Evolutionary conservation across 768 basidiomycete genomes (phyloP), one percentile per base, ranked within the genome.

Genomic region (Dendrothele bispora): DNA sequence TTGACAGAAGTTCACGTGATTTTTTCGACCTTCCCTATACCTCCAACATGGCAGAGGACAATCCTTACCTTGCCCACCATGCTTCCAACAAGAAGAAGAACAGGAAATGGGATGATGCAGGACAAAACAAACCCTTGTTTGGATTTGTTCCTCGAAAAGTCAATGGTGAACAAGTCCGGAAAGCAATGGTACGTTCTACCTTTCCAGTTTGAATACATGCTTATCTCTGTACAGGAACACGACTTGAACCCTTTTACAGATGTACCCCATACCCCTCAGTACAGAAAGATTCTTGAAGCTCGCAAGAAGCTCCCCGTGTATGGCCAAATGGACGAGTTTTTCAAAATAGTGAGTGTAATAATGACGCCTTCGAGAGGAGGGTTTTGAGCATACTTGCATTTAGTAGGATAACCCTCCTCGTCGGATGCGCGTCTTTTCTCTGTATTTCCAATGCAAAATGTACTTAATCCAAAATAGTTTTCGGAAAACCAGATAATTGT

Each of bases 251-350:
- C 95, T 1, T 98, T 98, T 71, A 97, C 90, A 4, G 86, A 86
- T 49, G 66, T 62, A 50, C 88, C 91, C 0, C 86, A 86, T 62
- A 81, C 91, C 0, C 61, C 79, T 3, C 80, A 86, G 53, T 98
- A 97, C 73, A 82, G 73, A 66, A 92, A 89, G 70, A 95, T 98
- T 48, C 65, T 98, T 20, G 85, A 86, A 58, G 68, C 76, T 10
- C 82, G 97, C 48, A 92, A 86, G 72, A 89, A 90, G 61, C 74
- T 99, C 18, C 95, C 97, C 0, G 95, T 99, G 0, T 97, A 78
- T 57, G 69, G 84, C 2, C 91, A 95, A 67, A 95, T 98, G 94
- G 79, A 86, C 48, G 90, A 95, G 38, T 98, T 99, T 65, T 82
- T 86, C 59, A 78, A 87, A 55, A 86, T 95, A 71, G 91, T 91